Base-by-base conservation (phyloP, 1,139 yeast genomes). In the Saccharomyces pastorianus region DNA sequence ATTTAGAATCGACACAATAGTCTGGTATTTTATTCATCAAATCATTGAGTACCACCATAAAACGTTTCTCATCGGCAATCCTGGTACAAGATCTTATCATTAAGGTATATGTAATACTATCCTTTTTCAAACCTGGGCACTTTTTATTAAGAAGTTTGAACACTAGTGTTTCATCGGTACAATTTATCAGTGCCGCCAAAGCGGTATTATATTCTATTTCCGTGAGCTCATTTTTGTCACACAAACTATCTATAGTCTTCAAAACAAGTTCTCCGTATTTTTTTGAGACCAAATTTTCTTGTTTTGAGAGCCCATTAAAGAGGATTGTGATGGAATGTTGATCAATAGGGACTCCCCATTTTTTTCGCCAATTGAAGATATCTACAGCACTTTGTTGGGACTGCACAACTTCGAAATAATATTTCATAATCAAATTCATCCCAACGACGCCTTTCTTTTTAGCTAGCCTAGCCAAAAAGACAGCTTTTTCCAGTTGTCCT, bases 331-430 rank as follows among this genome's bases (percentile, higher is more conserved):
- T 73, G 0, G 86, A 77, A 50, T 80, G 79, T 23, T 79, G 77
- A 60, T 83, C 80, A 4, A 75, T 69, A 1, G 78, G 76, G 20
- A 83, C 76, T 0, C 78, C 79, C 82, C 86, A 80, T 63, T 83
- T 84, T 60, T 80, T 82, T 51, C 88, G 73, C 67, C 78, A 77
- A 55, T 76, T 75, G 56, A 77, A 75, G 29, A 79, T 59, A 50
- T 78, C 78, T 47, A 84, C 58, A 0, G 85, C 86, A 3, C 76
- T 71, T 46, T 76, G 76, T 2, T 74, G 64, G 34, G 65, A 69
- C 11, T 71, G 58, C 3, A 73, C 74, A 6, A 71, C 67, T 6
- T 69, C 68, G 11, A 83, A 67, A 38, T 76, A 71, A 73, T 80
- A 77, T 57, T 77, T 76, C 63, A 81, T 66, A 0, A 86, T 74